These are phyloP conservation scores for Ilyonectria sp. DNA, from an alignment of 2,329 filamentous ascomycete genomes.

Conservation along the genomic window DNA sequence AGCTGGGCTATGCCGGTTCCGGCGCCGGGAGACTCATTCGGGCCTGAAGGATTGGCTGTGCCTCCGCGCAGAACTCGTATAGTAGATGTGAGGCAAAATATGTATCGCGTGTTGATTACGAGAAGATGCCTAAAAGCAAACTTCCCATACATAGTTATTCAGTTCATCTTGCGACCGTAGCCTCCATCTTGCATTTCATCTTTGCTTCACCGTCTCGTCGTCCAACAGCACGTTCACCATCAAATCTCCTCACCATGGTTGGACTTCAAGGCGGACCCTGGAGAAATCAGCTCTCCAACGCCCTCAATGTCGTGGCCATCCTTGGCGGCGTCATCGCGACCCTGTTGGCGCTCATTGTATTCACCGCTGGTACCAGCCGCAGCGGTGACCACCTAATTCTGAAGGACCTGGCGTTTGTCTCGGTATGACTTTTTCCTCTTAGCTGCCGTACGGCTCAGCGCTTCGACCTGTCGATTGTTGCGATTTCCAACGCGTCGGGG, in stretches of 20 bases:
- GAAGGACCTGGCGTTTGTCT: conserved; percentile 44
- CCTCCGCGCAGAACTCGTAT: conserved; percentile 14
- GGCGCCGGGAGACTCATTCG: conserved; percentile 6
- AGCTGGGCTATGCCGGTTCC: conserved; percentile 20
- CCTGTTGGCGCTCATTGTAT: conserved; percentile 37
- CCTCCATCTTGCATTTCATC: conserved; percentile 13
- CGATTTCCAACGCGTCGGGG: neutral
- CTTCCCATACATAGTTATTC: neutral
- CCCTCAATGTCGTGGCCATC: conserved; percentile 39
- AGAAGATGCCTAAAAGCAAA: conserved; percentile 13
- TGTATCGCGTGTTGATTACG: conserved; percentile 12
- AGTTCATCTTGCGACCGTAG: conserved; percentile 1
- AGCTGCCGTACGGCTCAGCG: neutral
- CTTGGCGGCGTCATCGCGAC: conserved; percentile 41
- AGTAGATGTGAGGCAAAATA: neutral
- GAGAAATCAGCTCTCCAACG: conserved; percentile 34
- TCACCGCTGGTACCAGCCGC: conserved; percentile 42
- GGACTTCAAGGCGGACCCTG: conserved; percentile 33
- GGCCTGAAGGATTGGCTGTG: neutral
- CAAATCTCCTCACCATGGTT: conserved; percentile 28
- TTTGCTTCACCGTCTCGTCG: conserved; percentile 5
- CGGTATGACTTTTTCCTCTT: conserved; percentile 36
- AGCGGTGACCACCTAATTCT: conserved; percentile 37
- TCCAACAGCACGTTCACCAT: neutral
- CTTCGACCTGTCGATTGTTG: neutral